Evolutionary conservation across 2,329 filamentous ascomycete genomes (phyloP), one percentile per base, ranked within the genome.

Genomic region (Cercospora sesami): DNA sequence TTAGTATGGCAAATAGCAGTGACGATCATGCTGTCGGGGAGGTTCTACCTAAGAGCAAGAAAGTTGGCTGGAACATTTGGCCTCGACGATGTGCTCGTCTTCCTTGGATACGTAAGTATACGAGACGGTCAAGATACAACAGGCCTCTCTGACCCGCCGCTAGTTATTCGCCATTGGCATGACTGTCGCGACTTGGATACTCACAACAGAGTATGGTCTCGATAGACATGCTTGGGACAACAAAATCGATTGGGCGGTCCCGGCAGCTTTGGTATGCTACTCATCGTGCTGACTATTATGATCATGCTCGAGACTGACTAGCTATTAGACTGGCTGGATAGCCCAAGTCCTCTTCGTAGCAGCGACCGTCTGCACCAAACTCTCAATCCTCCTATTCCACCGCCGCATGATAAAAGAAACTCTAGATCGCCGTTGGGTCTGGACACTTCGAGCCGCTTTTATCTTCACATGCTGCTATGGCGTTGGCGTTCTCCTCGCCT

Each of bases 381-480:
- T 74, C 39, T 73, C 73, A 5, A 69, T 76, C 28, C 69, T 76
- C 8, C 68, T 75, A 14, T 75, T 75, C 70, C 72, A 76, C 59
- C 69, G 71, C 42, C 72, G 74, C 33, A 71, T 76, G 63, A 68
- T 71, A 33, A 69, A 67, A 30, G 70, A 70, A 14, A 73, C 68
- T 0, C 55, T 71, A 23, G 66, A 69, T 23, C 66, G 67, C 6
- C 63, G 67, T 4, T 74, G 72, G 71, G 58, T 70, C 16, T 72
- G 67, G 63, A 71, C 72, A 4, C 69, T 73, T 16, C 73, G 68
- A 30, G 58, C 64, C 23, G 72, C 72, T 3, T 67, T 75, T 10
- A 45, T 42, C 7, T 68, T 76, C 55, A 75, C 73, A 4, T 60
- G 64, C 12, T 36, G 59, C 30, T 74, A 75, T 57, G 69, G 69